Conservation (phyloP, 305 asterid species). For the Vinca major region DNA sequence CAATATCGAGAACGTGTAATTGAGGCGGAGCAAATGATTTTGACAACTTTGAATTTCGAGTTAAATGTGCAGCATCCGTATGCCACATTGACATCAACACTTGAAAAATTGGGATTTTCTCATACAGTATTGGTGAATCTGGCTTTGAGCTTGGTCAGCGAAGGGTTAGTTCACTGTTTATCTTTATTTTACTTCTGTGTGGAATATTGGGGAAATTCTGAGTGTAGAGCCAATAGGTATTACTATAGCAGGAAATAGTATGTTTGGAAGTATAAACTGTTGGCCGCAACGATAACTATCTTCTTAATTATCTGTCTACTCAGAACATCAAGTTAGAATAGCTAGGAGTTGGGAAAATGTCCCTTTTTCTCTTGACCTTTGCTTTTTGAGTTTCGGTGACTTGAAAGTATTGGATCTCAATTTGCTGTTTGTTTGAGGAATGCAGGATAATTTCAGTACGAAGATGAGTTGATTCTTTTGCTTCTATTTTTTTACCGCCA, state of each 20-base stretch:
- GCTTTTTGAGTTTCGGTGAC: not conserved
- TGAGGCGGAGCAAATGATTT: slow-evolving; percentile 84
- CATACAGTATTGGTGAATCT: slow-evolving; percentile 68
- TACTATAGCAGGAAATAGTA: not conserved
- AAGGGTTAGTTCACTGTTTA: slow-evolving; percentile 65
- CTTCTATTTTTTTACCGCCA: slow-evolving; percentile 17
- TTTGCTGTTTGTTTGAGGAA: slow-evolving; percentile 17
- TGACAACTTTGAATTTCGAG: slow-evolving; percentile 92
- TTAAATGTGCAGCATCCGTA: slow-evolving; percentile 91
- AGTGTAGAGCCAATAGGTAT: not conserved
- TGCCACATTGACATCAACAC: slow-evolving; percentile 68
- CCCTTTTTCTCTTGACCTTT: slow-evolving; percentile 1
- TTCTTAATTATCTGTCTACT: not conserved
- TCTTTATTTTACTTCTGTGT: slow-evolving; percentile 9
- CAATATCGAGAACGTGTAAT: slow-evolving; percentile 74
- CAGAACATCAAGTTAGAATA: not conserved
- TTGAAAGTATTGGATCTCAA: slow-evolving; percentile 11
- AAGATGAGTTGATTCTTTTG: slow-evolving; percentile 26
- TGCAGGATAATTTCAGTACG: slow-evolving; percentile 22
- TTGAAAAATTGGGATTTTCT: slow-evolving; percentile 75
- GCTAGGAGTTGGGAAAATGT: not conserved
- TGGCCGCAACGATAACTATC: too few relatives aligned
- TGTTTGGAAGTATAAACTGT: not conserved
- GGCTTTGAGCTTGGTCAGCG: slow-evolving; percentile 82
- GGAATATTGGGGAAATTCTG: not conserved